Evolutionary conservation across 2,329 filamentous ascomycete species (phyloP), one percentile per base, ranked within the genome.

Genomic region (Epichloe amarillans): DNA sequence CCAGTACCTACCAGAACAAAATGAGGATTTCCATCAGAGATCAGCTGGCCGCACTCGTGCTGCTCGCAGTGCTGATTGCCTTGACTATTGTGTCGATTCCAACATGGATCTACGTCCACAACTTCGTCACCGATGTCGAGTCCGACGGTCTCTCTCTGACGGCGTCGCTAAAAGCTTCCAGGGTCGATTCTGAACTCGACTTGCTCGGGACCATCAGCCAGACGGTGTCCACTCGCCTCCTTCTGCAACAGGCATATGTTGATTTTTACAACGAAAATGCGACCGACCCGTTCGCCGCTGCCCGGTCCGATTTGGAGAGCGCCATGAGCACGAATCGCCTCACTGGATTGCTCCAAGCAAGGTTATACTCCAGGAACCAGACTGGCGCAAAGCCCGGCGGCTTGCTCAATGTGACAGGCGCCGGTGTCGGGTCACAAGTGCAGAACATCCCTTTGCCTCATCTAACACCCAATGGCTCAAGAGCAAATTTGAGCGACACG

Each of bases 21-120:
- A 91, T 95, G 87, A 82, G 88, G 66, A 80, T 95, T 65, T 84
- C 86, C 52, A 95, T 95, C 61, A 80, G 88, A 58, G 83, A 90
- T 70, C 90, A 96, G 77, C 76, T 96, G 60, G 87, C 82, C 57
- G 75, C 83, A 65, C 75, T 95, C 56, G 87, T 95, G 61, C 72
- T 93, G 56, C 63, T 88, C 53, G 80, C 85, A 53, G 82, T 88
- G 46, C 76, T 94, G 52, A 70, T 86, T 52, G 83, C 84, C 50
- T 77, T 95, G 54, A 80, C 84, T 50, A 81, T 95, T 54, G 77
- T 95, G 54, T 82, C 88, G 15, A 78, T 95, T 55, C 87, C 89
- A 60, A 86, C 83, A 64, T 80, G 76, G 76, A 65, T 79, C 52
- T 80, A 73, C 56, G 75, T 80, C 60, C 73, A 79, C 58, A 64